Base-by-base conservation (phyloP, 2,329 filamentous ascomycete genomes). In the Sarocladiaceae sp. region DNA sequence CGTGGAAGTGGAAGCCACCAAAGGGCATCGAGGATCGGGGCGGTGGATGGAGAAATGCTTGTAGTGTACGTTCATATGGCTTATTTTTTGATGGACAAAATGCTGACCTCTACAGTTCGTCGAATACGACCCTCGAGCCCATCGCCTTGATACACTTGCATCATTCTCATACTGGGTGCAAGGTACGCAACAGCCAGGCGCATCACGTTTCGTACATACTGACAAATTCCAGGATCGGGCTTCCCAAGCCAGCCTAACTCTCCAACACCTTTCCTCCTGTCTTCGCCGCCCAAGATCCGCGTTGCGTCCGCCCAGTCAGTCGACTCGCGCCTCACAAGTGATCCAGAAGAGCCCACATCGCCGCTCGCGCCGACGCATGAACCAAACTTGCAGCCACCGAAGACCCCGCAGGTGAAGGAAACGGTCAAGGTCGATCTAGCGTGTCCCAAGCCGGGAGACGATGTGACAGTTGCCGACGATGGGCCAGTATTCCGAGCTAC, bases 141-240 rank as follows among this genome's bases (percentile, higher is more conserved):
- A 99, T 71, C 83, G 87, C 57, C 73, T 99, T 55, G 84, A 95
- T 60, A 93, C 91, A 3, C 79, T 99, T 51, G 92, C 90, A 13
- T 92, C 85, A 65, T 97, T 99, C 71, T 91, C 90, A 4, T 97
- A 96, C 66, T 99, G 90, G 87, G 91, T 97, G 54, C 82, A 93
- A 60, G 93, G 88, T 86, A 77, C 64, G 79, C 66, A 40, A 10
- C 17, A 26, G 20, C 33, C 28, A 22, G 8, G 20, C 23, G 28
- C 18, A 3, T 35, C 11, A 44, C 12, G 20, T 22, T 17, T 18
- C 6, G 8, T 15, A 29, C 12, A 25, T 17, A 17, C 28, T 48
- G 22, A 48, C 26, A 11, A 17, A 4, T 4, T 31, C 15, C n/a
- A 48, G 44, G 28, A 48, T n/a, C 17, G 44, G 44, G 17, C 17